Base-by-base conservation (phyloP, 495 filamentous ascomycete genomes). In the Bathelium albidoporum region DNA sequence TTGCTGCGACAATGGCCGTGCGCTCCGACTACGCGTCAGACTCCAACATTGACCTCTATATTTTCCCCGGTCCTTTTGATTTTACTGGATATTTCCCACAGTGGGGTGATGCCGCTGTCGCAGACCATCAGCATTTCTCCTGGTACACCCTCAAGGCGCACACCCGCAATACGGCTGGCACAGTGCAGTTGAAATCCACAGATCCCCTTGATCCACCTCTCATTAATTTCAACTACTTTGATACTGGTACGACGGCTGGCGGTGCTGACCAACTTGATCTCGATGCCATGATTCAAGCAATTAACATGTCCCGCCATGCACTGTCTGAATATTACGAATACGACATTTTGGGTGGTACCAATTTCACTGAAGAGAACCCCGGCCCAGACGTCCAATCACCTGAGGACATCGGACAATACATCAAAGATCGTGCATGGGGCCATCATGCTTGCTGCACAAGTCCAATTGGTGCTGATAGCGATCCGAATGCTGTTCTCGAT, bases 401-500 rank as follows among this genome's bases (percentile, higher is more conserved):
- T 9, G 60, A 16, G 16, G n/a, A 63, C 2, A 44, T 69, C 45
- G 61, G 64, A 31, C 62, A 71, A 12, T 69, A 68, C 58, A 75
- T 81, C 59, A 80, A 79, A 72, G 61, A 70, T 36, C 78, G 80
- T 65, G 75, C 79, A 0, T 83, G 80, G 68, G 75, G 73, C 32
- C 81, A 83, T 66, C 81, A 83, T 62, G 80, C 80, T 7, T 70
- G 74, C 26, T 77, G 75, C 59, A 77, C 78, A 10, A 75, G 73
- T 59, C 73, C 78, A 9, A 83, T 83, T 32, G 81, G 81, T 0
- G 75, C 70, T 0, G 79, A 79, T 2, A 70, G 72, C 1, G 80
- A 84, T 60, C 36, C 41, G 60, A 68, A 79, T 66, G 81, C 81
- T 0, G 80, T 82, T n/a, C 45, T 83, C 49, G 81, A 83, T 64